Evolutionary conservation across 202 grass and related monocot genomes (phyloP).

Genomic region (Saccharum hybrid): DNA sequence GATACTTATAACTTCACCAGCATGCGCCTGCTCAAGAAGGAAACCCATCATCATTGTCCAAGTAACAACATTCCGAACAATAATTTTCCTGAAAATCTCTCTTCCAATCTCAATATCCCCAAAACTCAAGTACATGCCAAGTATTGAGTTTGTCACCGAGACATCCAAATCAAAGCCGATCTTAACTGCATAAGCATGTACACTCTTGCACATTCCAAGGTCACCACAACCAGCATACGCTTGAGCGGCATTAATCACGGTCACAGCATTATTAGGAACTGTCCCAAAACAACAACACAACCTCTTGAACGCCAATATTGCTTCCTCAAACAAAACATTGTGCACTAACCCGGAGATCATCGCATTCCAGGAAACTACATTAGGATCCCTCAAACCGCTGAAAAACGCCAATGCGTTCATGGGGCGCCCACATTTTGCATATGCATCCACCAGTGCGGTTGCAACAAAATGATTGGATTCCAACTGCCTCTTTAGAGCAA

Average conservation of each 20-base stretch:
- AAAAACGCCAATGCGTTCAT: slow-evolving; percentile 48
- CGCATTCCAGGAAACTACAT: slow-evolving; percentile 65
- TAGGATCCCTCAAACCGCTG: slow-evolving; percentile 44
- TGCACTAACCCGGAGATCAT: slow-evolving; percentile 58
- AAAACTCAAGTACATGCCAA: slow-evolving; percentile 72
- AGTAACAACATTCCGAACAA: slow-evolving; percentile 63
- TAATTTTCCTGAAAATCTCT: slow-evolving; percentile 56
- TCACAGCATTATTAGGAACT: slow-evolving; percentile 49
- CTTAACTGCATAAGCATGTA: slow-evolving; percentile 62
- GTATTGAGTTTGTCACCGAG: slow-evolving; percentile 59
- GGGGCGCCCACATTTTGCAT: slow-evolving; percentile 56
- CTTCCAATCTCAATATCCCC: slow-evolving; percentile 47
- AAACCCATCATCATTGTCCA: slow-evolving; percentile 69
- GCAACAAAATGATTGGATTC: slow-evolving; percentile 59
- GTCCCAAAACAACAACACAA: slow-evolving; percentile 44
- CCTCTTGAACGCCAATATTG: slow-evolving; percentile 54
- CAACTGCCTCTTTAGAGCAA: slow-evolving; percentile 52
- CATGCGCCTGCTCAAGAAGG: slow-evolving; percentile 57
- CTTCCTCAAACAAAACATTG: slow-evolving; percentile 62
- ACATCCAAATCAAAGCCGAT: slow-evolving; percentile 61
- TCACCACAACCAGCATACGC: slow-evolving; percentile 56
- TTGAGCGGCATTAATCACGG: slow-evolving; percentile 59
- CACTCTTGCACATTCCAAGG: slow-evolving; percentile 54
- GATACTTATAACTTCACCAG: slow-evolving; percentile 51
- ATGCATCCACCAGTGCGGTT: slow-evolving; percentile 64